Evolutionary conservation across 345 rosid genomes (phyloP).

Genomic region (Euclidium syriacum): DNA sequence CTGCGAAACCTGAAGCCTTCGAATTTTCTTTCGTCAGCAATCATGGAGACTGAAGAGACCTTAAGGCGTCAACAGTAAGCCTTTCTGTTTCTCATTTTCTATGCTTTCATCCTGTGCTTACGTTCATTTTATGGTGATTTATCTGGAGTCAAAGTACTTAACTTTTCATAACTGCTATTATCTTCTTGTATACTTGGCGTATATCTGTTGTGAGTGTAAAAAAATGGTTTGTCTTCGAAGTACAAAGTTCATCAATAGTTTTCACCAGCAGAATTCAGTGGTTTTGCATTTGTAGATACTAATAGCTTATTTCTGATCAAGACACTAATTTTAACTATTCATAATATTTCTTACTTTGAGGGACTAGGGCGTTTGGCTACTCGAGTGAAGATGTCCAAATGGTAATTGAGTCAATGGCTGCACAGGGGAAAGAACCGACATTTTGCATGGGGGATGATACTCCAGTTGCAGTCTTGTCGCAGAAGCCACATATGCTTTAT

Average conservation of each 20-base stretch:
- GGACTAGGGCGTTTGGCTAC: constrained; percentile 91
- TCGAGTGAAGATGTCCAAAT: constrained; percentile 99
- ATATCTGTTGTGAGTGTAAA: constrained; percentile 3
- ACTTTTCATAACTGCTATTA: not conserved
- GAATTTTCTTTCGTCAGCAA: constrained; percentile 59
- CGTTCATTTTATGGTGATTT: not conserved
- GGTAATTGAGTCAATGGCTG: constrained; percentile 97
- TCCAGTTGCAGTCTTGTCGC: constrained; percentile 90
- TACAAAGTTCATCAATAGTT: constrained; percentile 7
- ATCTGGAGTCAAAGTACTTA: not conserved
- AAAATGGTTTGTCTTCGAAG: not conserved
- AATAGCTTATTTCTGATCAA: not conserved
- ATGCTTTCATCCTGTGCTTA: not conserved
- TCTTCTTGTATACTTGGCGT: constrained; percentile 4
- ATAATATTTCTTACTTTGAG: constrained; percentile 12
- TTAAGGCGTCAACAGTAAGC: constrained; percentile 92
- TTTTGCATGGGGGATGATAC: constrained; percentile 99
- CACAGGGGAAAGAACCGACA: constrained; percentile 97
- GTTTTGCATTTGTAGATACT: not conserved
- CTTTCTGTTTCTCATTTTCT: constrained; percentile 16
- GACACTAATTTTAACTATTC: constrained; percentile 15
- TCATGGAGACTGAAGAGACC: constrained; percentile 69
- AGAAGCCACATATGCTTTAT: constrained; percentile 87
- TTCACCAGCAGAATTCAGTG: not conserved
- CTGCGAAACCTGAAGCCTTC: constrained; percentile 61